phyloP scores from a whole-genome alignment of 2,329 filamentous ascomycete species.

The Aureobasidium sp. region DNA sequence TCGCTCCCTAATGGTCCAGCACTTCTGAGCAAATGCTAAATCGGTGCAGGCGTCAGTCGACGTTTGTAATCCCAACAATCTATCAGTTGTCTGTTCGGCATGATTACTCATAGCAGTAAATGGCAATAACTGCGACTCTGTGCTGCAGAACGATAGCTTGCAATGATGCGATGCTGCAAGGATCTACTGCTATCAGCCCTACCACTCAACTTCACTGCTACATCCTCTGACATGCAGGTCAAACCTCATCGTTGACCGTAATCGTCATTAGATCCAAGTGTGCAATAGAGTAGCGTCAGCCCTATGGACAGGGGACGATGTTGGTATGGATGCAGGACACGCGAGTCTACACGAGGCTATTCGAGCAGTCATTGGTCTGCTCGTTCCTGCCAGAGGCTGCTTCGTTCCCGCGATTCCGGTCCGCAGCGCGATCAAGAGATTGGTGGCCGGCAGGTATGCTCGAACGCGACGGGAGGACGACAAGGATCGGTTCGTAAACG shows the following conservation, averaged over 20 bases:
- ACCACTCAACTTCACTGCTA: neutral
- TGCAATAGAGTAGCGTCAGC: neutral
- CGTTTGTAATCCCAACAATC: neutral
- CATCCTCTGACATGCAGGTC: constrained; percentile 4
- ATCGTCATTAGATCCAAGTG: neutral
- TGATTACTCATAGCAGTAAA: neutral
- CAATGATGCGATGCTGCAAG: neutral
- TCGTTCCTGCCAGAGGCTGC: neutral
- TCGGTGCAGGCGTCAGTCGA: neutral
- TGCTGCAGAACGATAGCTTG: neutral
- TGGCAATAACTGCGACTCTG: neutral
- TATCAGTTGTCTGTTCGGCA: neutral
- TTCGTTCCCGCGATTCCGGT: neutral
- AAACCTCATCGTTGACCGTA: neutral
- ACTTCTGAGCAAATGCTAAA: neutral
- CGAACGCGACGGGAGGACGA: neutral
- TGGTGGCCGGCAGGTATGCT: neutral
- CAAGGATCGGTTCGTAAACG: neutral
- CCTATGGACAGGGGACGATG: constrained; percentile 1
- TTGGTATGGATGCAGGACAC: neutral
- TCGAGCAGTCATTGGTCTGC: neutral
- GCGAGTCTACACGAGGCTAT: neutral
- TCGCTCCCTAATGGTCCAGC: too few species aligned
- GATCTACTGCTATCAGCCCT: constrained; percentile 6
- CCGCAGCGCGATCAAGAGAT: neutral